Conservation (phyloP, 1,284 basidiomycete species). For the Ustilago crameri region DNA sequence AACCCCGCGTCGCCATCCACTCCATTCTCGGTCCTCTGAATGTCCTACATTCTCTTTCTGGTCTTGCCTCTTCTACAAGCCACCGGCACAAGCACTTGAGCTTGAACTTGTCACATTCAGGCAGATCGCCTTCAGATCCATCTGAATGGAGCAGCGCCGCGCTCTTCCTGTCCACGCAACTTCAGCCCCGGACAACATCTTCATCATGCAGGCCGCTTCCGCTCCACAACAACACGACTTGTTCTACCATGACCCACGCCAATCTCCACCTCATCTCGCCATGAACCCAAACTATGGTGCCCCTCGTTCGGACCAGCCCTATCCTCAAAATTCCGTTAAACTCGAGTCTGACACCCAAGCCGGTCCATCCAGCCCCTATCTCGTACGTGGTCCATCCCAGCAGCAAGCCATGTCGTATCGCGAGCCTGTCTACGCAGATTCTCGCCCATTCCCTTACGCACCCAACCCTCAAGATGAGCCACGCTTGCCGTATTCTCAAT, state of each 20-base stretch:
- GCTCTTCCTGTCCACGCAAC: slow-evolving; percentile 6
- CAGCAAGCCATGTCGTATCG: slow-evolving; percentile 24
- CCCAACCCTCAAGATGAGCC: slow-evolving; percentile 18
- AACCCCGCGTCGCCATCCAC: background rate
- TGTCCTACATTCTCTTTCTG: background rate
- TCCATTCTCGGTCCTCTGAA: background rate
- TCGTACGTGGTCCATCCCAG: slow-evolving; percentile 9
- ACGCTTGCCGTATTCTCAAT: slow-evolving; percentile 12
- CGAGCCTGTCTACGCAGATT: slow-evolving; percentile 13
- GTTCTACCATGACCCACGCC: slow-evolving; percentile 40
- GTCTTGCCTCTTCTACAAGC: background rate
- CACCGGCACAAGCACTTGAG: background rate
- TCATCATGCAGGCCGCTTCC: slow-evolving; percentile 33
- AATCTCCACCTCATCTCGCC: slow-evolving; percentile 8
- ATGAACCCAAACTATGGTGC: slow-evolving; percentile 14
- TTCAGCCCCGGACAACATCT: background rate
- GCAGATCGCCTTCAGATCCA: background rate
- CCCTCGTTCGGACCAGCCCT: slow-evolving; percentile 17
- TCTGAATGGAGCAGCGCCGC: slow-evolving; percentile 33
- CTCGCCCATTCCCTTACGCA: slow-evolving; percentile 17
- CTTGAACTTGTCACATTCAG: background rate
- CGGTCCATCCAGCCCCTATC: slow-evolving; percentile 15
- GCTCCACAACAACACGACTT: slow-evolving; percentile 25
- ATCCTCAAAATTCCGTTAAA: slow-evolving; percentile 11
- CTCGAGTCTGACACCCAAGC: slow-evolving; percentile 17